Evolutionary conservation across 148 eudicot genomes (phyloP).

Genomic region (Polygonum aviculare): DNA sequence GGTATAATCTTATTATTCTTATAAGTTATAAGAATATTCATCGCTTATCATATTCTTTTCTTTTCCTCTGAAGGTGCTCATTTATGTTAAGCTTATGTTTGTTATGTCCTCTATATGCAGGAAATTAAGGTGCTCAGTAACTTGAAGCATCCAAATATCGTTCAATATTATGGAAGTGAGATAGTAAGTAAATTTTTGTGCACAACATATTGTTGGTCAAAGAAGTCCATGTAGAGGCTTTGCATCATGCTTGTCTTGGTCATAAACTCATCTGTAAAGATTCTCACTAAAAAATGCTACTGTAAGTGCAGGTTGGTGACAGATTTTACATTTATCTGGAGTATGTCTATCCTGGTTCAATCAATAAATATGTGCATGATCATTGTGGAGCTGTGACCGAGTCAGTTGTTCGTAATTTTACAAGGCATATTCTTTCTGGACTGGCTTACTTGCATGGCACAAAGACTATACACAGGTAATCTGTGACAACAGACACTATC

Average conservation of each 20-base stretch:
- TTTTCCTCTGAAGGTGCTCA: neutral
- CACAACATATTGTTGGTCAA: neutral
- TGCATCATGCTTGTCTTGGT: neutral
- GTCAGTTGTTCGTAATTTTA: constrained; percentile 85
- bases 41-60: neutral
- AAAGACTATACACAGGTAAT: constrained; percentile 94
- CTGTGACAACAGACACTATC: neutral
- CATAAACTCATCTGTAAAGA: neutral
- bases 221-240: neutral
- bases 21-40: neutral
- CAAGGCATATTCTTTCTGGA: constrained; percentile 89
- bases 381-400: constrained; percentile 89
- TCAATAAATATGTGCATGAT: constrained; percentile 69
- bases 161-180: constrained; percentile 94
- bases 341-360: constrained; percentile 94
- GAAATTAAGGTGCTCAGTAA: constrained; percentile 81
- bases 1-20: constrained; percentile 47
- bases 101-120: constrained; percentile 26
- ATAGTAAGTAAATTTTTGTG: constrained; percentile 46
- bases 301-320: constrained; percentile 54
- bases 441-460: constrained; percentile 86
- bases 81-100: neutral
- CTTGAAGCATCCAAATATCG: constrained; percentile 86
- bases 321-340: constrained; percentile 79
- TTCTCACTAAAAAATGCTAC: constrained; percentile 8